Evolutionary conservation across 2,329 filamentous ascomycete genomes (phyloP), one percentile per base, ranked within the genome.

Genomic region (Nemania sp.): DNA sequence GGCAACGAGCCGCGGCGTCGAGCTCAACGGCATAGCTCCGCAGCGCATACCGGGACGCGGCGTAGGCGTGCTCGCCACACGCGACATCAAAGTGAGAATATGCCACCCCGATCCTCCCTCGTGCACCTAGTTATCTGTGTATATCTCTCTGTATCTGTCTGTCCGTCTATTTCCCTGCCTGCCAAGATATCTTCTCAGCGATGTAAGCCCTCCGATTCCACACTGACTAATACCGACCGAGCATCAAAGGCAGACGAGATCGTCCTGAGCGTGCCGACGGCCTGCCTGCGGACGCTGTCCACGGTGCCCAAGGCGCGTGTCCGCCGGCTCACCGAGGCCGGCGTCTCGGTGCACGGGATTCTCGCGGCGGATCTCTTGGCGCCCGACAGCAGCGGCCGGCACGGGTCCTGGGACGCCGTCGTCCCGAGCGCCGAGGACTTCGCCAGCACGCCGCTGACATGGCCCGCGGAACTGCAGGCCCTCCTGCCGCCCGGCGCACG

Each of bases 21-120:
- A 81, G 37, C 83, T 92, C 66, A 81, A 88, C 68, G 87, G 87
- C 29, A 85, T 96, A 49, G 79, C 79, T 2, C 87, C 91, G 5
- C 82, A 86, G 42, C 79, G 79, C 40, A 87, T 96, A 15, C 84
- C 87, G 5, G 89, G 87, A 1, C 83, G 90, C 56, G 92, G 92
- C 29, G 83, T 95, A 54, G 92, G 93, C 48, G 87, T 97, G 58
- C 81, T 93, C 52, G 89, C 91, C 5, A 87, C 85, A 12, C 81
- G 83, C 29, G 77, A 82, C 13, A 81, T 95, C 62, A 78, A 89
- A 77, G 90, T 90, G 77, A 57, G 59, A 69, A 13, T n/a, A 29
- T 29, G 18, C 25, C n/a, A n/a, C 5, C 11, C 18, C 29, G 18
- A 17, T 18, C 25, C 3, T 20, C 5, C 17, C 40, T 20, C 40